Percentiles rank a stretch among this genome's conserved stretches.
phyloP scores from a whole-genome alignment of 169 alveolate species.

The Cryptosporidium ubiquitum region DNA sequence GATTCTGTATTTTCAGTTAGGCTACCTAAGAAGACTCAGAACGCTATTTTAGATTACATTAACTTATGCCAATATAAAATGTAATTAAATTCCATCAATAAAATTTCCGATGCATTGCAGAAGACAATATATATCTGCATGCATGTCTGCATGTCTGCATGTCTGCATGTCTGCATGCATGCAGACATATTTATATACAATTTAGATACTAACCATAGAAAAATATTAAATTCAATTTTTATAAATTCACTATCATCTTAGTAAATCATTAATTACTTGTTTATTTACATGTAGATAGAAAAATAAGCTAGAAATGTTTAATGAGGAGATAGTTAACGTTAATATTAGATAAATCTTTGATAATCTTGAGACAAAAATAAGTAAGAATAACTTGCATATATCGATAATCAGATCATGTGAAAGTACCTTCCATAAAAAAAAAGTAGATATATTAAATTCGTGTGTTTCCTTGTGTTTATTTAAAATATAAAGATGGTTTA shows the following conservation, averaged over 20 bases:
- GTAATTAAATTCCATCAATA: background rate
- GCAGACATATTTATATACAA: background rate
- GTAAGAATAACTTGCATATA: background rate
- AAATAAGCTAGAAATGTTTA: slow-evolving; percentile 4
- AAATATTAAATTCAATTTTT: no score
- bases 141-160: background rate
- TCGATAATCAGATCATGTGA: slow-evolving; percentile 16
- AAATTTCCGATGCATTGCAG: background rate
- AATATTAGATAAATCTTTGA: background rate
- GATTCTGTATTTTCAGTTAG: background rate
- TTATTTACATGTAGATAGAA: slow-evolving; percentile 13
- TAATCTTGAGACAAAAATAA: background rate
- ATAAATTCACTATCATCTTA: background rate
- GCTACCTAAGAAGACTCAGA: slow-evolving; percentile 30
- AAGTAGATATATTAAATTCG: slow-evolving; percentile 51
- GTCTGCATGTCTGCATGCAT: background rate
- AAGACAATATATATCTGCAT: no score
- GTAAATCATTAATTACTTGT: slow-evolving; percentile 22
- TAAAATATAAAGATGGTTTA: background rate
- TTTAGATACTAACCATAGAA: background rate
- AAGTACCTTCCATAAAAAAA: slow-evolving; percentile 45
- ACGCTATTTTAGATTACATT: background rate
- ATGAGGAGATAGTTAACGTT: background rate
- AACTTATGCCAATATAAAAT: background rate
- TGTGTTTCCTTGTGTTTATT: slow-evolving; percentile 57